phyloP scores from a whole-genome alignment of 2,329 filamentous ascomycete species.

The Colletotrichum sublineola region DNA sequence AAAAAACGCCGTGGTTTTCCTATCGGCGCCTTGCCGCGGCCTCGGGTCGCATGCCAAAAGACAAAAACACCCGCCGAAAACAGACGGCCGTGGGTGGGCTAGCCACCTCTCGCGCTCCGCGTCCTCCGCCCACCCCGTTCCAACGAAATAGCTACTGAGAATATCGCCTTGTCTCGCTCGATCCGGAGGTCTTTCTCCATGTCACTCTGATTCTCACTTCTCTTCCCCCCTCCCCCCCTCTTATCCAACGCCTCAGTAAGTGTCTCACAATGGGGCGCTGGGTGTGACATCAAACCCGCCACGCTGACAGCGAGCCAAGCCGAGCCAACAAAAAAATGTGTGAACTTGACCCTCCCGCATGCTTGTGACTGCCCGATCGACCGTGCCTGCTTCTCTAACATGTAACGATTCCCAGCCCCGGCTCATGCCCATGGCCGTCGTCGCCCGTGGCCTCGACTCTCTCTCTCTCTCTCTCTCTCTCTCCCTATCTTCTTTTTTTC shows the following conservation, averaged over 20 bases:
- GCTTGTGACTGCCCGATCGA: not conserved
- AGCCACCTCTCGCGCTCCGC: no score
- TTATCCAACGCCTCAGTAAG: conserved; percentile 20
- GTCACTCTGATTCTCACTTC: not conserved
- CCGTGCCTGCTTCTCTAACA: conserved; percentile 10
- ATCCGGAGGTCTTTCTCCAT: not conserved
- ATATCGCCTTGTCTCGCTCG: not conserved
- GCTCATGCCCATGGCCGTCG: no score
- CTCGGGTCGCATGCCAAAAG: conserved; percentile 11
- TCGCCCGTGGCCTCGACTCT: not conserved
- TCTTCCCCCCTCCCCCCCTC: no score
- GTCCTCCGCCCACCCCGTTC: not conserved
- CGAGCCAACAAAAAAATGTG: not conserved
- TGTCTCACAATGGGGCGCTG: conserved; percentile 31
- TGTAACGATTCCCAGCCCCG: not conserved
- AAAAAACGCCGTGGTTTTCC: not conserved
- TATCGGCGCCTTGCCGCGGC: conserved; percentile 24
- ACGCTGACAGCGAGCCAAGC: conserved; percentile 5
- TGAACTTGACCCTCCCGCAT: conserved; percentile 14
- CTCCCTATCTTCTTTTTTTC: not conserved
- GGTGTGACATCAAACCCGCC: conserved; percentile 24
- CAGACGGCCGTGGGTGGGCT: conserved; percentile 19
- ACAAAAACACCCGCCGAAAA: conserved; percentile 3
- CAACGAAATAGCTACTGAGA: not conserved
- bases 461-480: not conserved